Base-by-base conservation (phyloP, 495 filamentous ascomycete genomes). In the Tuber calosporum region DNA sequence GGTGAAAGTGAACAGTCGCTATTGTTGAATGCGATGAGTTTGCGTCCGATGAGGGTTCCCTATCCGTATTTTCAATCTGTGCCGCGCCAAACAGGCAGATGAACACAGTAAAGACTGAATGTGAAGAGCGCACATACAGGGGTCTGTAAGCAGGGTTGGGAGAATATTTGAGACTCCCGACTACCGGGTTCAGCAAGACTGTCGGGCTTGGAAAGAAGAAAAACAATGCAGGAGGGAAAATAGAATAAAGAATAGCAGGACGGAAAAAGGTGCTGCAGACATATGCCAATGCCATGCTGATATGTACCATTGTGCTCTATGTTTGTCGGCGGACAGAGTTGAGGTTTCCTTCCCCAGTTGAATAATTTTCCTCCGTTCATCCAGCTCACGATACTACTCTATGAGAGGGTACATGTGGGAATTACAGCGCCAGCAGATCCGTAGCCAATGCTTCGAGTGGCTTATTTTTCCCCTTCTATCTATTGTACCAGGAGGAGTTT, bases 291-390 rank as follows among this genome's bases (percentile, higher is more conserved):
- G 26, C 53, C 11, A 62, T 62, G 53, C n/a, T 62, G 26, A 30
- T 62, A n/a, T n/a, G n/a, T n/a, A 62, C n/a, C 3, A 62, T n/a
- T 26, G 53, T 30, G 30, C n/a, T 30, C 48, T 26, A 62, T 2
- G 53, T 62, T 30, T 62, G 53, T 62, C 53, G 53, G 26, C 53
- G 30, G 53, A 62, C n/a, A 62, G 53, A 62, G 53, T 62, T 30
- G 53, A 62, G 7, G 2, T 62, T 62, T 62, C 26, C 26, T 11
- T 58, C 53, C 11, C 53, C 26, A 17, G 30, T 62, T 17, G 9
- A 62, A 62, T 30, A 30, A 62, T 30, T 58, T 62, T 17, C 53
- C 26, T 26, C 53, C n/a, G 9, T 62, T 62, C 53, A 13, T 30
- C 53, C n/a, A 62, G 53, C n/a, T 62, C 53, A 62, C 53, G n/a